Conservation (phyloP, 2,329 filamentous ascomycete species). For the Hypomyces rosellus region DNA sequence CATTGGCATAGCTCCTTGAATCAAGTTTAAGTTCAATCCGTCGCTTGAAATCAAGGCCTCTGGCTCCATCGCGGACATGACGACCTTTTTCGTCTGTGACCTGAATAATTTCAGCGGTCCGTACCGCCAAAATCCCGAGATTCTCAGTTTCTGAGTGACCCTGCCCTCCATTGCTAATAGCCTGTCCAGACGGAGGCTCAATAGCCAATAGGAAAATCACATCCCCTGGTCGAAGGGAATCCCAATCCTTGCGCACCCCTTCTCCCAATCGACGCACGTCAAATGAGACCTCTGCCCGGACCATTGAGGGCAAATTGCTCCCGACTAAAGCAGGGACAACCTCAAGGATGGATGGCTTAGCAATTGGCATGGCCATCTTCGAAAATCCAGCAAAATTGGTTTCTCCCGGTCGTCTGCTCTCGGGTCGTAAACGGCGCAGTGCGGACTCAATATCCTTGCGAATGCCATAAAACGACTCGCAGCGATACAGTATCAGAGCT, state of each 20-base stretch:
- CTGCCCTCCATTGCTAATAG: conserved; percentile 46
- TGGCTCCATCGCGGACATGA: conserved; percentile 55
- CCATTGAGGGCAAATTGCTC: conserved; percentile 71
- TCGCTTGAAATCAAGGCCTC: conserved; percentile 60
- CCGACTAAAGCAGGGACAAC: conserved; percentile 79
- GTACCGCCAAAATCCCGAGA: conserved; percentile 62
- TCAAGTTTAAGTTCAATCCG: conserved; percentile 79
- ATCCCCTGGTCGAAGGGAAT: conserved; percentile 77
- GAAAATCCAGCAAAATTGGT: conserved; percentile 77
- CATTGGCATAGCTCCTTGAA: conserved; percentile 66
- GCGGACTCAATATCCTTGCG: conserved; percentile 83
- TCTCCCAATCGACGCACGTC: conserved; percentile 77
- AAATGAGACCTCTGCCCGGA: conserved; percentile 78
- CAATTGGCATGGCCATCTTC: conserved; percentile 84
- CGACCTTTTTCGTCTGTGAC: conserved; percentile 80
- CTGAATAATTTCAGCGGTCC: conserved; percentile 80
- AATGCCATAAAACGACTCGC: conserved; percentile 90
- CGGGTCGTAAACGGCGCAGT: conserved; percentile 71
- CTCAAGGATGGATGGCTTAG: conserved; percentile 80
- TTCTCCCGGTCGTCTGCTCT: conserved; percentile 55
- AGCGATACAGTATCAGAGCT: conserved; percentile 80
- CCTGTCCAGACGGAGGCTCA: conserved; percentile 50
- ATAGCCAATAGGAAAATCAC: conserved; percentile 82
- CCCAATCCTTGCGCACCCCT: conserved; percentile 79
- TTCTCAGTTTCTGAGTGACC: conserved; percentile 46